Percentiles rank a stretch among this genome's conserved stretches.
phyloP scores from a whole-genome alignment of 1,284 basidiomycete species.

The Naganishia sp. region DNA sequence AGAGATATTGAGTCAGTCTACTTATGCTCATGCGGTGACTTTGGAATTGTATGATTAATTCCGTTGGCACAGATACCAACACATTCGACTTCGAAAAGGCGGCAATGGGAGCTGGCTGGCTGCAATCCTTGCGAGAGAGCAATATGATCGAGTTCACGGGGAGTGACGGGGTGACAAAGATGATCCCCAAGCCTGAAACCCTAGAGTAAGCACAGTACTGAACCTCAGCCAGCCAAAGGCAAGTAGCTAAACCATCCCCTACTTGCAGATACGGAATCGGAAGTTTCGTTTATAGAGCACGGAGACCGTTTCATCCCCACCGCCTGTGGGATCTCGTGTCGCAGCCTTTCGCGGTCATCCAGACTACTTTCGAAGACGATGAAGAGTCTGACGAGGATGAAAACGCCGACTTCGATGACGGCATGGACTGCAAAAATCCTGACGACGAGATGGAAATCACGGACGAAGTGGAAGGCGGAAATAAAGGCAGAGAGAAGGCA shows the following conservation, averaged over 20 bases:
- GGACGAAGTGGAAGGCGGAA: not conserved
- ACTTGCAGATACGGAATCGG: slow-evolving; percentile 48
- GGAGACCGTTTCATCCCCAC: slow-evolving; percentile 56
- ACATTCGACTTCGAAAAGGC: slow-evolving; percentile 56
- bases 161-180: slow-evolving; percentile 39
- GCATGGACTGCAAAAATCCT: too few species aligned
- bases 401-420: too few species aligned
- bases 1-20: slow-evolving; percentile 45
- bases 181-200: slow-evolving; percentile 55
- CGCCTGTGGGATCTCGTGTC: slow-evolving; percentile 55
- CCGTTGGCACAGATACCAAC: slow-evolving; percentile 37
- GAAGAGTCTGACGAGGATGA: slow-evolving; percentile 34
- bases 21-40: not conserved
- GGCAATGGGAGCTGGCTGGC: slow-evolving; percentile 56
- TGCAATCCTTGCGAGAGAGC: slow-evolving; percentile 53
- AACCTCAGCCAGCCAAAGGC: too few species aligned
- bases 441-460: too few species aligned
- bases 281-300: slow-evolving; percentile 50
- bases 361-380: slow-evolving; percentile 47
- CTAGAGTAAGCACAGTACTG: slow-evolving; percentile 41
- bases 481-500: slow-evolving; percentile 27
- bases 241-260: not conserved
- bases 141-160: slow-evolving; percentile 39
- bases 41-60: not conserved
- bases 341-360: slow-evolving; percentile 54